These are phyloP conservation scores for Boletus edulis DNA, from an alignment of 768 basidiomycete species.

Conservation along the genomic window DNA sequence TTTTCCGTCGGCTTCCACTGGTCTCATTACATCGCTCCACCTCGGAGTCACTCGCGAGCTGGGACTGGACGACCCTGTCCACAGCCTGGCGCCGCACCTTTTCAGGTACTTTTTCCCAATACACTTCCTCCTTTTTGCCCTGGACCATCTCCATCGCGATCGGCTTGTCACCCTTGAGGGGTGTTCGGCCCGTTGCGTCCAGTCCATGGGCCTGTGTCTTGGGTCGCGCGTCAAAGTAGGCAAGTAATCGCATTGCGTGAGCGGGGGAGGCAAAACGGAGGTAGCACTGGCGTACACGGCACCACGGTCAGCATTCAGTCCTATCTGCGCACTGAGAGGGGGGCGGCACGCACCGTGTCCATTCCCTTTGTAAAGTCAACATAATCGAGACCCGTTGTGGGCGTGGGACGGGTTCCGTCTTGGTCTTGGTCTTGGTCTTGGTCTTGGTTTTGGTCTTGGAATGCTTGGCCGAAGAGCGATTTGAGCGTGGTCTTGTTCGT, in stretches of 20 bases:
- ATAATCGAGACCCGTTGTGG: slow-evolving; percentile 57
- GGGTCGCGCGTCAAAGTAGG: slow-evolving; percentile 39
- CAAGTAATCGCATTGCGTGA: slow-evolving; percentile 44
- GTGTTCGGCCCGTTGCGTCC: slow-evolving; percentile 46
- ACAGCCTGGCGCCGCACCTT: slow-evolving; percentile 66
- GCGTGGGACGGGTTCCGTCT: background rate
- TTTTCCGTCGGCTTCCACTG: slow-evolving; percentile 7
- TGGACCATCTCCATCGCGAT: slow-evolving; percentile 55
- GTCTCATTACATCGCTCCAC: background rate
- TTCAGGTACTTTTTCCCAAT: slow-evolving; percentile 80
- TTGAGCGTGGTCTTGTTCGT: slow-evolving; percentile 83
- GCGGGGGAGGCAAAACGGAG: slow-evolving; percentile 59
- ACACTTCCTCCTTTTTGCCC: slow-evolving; percentile 65
- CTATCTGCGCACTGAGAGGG: background rate
- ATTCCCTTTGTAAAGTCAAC: slow-evolving; percentile 79
- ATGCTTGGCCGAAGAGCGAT: slow-evolving; percentile 48
- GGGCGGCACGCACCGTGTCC: slow-evolving; percentile 50
- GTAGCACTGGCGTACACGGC: slow-evolving; percentile 53
- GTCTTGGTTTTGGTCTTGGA: slow-evolving; percentile 16
- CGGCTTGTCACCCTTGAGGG: slow-evolving; percentile 16
- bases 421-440: background rate
- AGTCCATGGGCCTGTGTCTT: slow-evolving; percentile 49
- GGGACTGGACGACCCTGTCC: slow-evolving; percentile 35
- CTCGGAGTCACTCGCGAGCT: background rate
- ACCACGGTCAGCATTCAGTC: background rate